phyloP scores from a whole-genome alignment of 2,329 filamentous ascomycete species.

The Sordariomycetes sp. region DNA sequence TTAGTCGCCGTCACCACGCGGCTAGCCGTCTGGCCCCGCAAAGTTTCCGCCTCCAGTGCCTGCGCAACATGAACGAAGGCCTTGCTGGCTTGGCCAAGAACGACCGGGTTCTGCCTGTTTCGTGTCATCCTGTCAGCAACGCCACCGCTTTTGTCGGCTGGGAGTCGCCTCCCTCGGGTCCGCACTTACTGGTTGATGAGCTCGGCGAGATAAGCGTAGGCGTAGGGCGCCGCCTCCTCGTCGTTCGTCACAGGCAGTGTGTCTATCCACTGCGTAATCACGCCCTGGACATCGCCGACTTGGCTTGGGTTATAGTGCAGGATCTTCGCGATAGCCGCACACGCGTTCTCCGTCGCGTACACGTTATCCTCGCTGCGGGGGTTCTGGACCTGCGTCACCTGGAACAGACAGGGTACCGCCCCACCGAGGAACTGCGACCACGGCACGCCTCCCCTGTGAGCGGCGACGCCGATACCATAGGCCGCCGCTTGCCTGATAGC shows the following conservation, averaged over 20 bases:
- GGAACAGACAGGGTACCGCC: conserved; percentile 70
- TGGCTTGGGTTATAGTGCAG: conserved; percentile 75
- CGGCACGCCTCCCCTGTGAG: conserved; percentile 74
- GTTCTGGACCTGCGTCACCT: conserved; percentile 67
- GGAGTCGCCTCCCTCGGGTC: background rate
- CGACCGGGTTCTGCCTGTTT: conserved; percentile 68
- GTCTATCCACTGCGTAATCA: conserved; percentile 77
- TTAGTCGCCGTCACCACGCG: conserved; percentile 70
- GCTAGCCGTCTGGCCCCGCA: conserved; percentile 71
- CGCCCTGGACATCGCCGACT: conserved; percentile 61
- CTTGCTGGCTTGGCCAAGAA: conserved; percentile 64
- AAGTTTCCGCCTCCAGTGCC: conserved; percentile 79
- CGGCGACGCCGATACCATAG: conserved; percentile 91
- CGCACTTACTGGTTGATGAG: conserved; percentile 82
- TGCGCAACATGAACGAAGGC: conserved; percentile 77
- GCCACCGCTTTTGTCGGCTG: conserved; percentile 1
- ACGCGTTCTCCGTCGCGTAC: conserved; percentile 95
- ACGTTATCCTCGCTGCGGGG: conserved; percentile 85
- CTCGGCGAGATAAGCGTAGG: conserved; percentile 82
- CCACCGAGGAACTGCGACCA: conserved; percentile 83
- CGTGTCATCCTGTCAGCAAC: conserved; percentile 13
- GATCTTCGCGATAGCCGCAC: conserved; percentile 92
- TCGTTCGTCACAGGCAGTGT: conserved; percentile 89
- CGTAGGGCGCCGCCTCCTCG: conserved; percentile 92
- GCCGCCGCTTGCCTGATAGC: conserved; percentile 92